phyloP scores from a whole-genome alignment of 176 grass and related monocot species.

The Themeda triandra region DNA sequence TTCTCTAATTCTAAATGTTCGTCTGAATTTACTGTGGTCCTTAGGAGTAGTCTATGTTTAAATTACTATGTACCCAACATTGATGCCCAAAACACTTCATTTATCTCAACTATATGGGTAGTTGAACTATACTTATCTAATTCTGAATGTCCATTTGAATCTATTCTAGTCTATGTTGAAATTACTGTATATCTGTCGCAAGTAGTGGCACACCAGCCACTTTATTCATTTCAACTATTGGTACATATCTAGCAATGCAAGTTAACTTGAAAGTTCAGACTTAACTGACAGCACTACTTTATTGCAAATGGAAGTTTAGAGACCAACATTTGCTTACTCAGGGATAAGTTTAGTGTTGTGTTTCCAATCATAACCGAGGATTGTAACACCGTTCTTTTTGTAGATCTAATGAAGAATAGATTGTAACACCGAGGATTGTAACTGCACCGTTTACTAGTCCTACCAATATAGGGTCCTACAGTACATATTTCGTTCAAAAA shows the following conservation, averaged over 20 bases:
- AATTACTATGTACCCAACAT: too few relatives aligned
- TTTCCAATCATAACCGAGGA: background rate
- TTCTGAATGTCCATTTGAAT: too few relatives aligned
- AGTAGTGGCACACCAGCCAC: background rate
- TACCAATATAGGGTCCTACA: background rate
- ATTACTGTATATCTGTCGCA: background rate
- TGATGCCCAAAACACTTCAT: too few relatives aligned
- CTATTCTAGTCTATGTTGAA: background rate
- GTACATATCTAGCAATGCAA: background rate
- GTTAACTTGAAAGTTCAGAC: conserved; percentile 1
- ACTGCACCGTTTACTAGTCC: background rate
- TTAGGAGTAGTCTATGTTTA: background rate
- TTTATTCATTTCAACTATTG: background rate
- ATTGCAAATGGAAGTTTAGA: background rate
- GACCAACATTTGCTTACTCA: background rate
- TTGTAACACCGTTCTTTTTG: background rate
- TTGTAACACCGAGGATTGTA: background rate
- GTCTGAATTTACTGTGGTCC: background rate
- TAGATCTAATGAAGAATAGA: background rate
- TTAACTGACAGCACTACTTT: background rate
- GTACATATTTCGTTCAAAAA: background rate
- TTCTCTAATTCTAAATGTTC: background rate
- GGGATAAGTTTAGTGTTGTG: too few relatives aligned
- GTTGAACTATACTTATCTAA: too few relatives aligned
- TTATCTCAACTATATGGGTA: too few relatives aligned